Conservation (phyloP, 1,139 yeast genomes). For the Pichia terricola region DNA sequence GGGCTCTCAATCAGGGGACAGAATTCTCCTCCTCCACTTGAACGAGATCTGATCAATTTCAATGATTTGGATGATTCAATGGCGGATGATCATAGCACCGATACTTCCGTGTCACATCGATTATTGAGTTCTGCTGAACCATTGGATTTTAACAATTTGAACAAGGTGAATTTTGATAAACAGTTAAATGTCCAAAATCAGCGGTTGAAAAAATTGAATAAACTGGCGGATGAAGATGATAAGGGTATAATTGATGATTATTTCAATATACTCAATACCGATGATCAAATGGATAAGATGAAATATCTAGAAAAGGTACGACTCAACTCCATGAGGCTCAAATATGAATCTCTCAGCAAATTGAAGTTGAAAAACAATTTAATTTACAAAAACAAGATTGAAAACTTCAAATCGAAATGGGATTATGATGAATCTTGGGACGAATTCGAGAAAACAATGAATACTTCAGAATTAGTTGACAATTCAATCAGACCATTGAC, state of each 20-base stretch:
- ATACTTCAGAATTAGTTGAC: slow-evolving; percentile 31
- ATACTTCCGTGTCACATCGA: background rate
- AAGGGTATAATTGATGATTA: slow-evolving; percentile 14
- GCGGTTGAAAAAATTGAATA: slow-evolving; percentile 5
- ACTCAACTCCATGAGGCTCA: slow-evolving; percentile 19
- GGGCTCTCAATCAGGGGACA: slow-evolving; percentile 39
- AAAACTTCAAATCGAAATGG: slow-evolving; percentile 35
- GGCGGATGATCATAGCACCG: background rate
- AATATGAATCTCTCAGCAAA: slow-evolving; percentile 22
- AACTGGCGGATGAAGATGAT: slow-evolving; percentile 4
- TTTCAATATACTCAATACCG: slow-evolving; percentile 13
- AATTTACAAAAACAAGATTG: slow-evolving; percentile 15
- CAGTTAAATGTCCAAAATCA: slow-evolving; percentile 3
- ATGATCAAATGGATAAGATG: slow-evolving; percentile 20
- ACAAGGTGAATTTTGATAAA: background rate
- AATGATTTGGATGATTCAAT: background rate
- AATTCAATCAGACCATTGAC: slow-evolving; percentile 42
- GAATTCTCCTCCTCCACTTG: slow-evolving; percentile 23
- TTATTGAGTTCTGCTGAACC: background rate
- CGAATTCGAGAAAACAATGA: slow-evolving; percentile 36
- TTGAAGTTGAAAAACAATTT: slow-evolving; percentile 19
- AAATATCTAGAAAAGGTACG: slow-evolving; percentile 21
- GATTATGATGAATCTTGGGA: slow-evolving; percentile 50
- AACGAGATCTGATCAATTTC: slow-evolving; percentile 12
- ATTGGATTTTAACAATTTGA: background rate